A percentile compares a stretch with the other conserved stretches of the same genome.
Evolutionary conservation across 225 moss, liverwort and hornwort genomes (phyloP).

Genomic region (Pseudoscleropodium purum): DNA sequence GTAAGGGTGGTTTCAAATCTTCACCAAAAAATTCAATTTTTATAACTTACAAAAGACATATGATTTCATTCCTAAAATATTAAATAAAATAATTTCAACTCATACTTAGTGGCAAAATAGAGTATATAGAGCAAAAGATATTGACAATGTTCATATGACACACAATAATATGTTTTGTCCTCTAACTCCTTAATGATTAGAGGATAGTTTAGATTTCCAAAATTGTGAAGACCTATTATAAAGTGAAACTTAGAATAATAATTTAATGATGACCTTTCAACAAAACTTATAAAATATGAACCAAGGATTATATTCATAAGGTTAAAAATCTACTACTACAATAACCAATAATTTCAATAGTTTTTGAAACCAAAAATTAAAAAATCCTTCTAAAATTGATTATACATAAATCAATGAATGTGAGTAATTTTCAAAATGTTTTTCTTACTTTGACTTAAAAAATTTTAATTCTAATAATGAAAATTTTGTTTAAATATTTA

Average conservation of each 20-base stretch:
- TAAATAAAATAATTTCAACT: not conserved
- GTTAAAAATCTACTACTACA: not conserved
- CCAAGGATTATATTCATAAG: not conserved
- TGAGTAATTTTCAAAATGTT: not conserved
- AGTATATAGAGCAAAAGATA: not conserved
- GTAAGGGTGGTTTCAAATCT: not conserved
- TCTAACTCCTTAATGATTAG: rapidly evolving
- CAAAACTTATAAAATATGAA: not conserved
- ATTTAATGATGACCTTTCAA: too few relatives aligned
- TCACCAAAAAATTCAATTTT: not conserved
- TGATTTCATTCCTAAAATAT: not conserved
- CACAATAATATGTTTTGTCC: rapidly evolving
- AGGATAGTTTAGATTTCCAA: not conserved
- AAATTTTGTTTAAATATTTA: not conserved
- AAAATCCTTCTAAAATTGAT: not conserved
- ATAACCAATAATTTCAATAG: not conserved
- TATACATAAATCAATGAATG: not conserved
- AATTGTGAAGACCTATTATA: not conserved
- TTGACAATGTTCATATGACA: not conserved
- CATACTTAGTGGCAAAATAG: not conserved
- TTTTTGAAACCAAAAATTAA: not conserved
- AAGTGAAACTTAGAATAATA: not conserved
- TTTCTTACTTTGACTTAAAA: not conserved
- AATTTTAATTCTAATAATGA: not conserved
- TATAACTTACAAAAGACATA: not conserved